Evolutionary conservation across 176 grass and related monocot species (phyloP).

Genomic region (Pharus latifolius): DNA sequence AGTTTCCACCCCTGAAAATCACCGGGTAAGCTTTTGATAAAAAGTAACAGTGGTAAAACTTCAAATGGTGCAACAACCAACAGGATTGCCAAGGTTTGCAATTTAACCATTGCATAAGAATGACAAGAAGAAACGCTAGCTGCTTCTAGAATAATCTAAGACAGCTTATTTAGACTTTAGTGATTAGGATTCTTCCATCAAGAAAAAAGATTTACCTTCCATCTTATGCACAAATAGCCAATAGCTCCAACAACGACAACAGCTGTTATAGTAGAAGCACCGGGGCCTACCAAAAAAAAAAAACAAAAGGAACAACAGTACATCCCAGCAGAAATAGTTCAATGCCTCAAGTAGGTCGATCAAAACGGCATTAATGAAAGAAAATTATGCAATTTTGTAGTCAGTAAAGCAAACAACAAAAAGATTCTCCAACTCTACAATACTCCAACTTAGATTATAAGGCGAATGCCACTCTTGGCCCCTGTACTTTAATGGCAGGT

Average conservation of each 20-base stretch:
- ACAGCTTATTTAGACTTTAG: neutral
- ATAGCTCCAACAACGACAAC: constrained; percentile 62
- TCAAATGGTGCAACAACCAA: neutral
- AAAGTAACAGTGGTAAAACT: constrained; percentile 1
- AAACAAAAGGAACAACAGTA: too few relatives aligned
- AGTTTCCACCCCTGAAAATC: constrained; percentile 79
- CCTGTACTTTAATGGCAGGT: too few relatives aligned
- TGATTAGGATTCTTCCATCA: neutral
- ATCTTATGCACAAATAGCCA: constrained; percentile 80
- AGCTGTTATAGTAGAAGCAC: constrained; percentile 45
- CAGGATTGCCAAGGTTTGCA: neutral
- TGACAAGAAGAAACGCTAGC: neutral
- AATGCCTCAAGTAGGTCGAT: too few relatives aligned
- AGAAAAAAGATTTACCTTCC: constrained; percentile 58
- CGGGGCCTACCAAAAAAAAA: constrained; percentile 26
- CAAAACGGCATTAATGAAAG: too few relatives aligned
- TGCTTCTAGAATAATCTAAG: neutral
- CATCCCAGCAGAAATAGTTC: neutral
- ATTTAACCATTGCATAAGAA: neutral
- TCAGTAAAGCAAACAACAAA: too few relatives aligned
- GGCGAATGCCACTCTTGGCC: too few relatives aligned
- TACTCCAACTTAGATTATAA: too few relatives aligned
- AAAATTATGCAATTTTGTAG: too few relatives aligned
- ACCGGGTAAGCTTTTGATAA: constrained; percentile 10
- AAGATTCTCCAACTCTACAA: too few relatives aligned